Conservation (phyloP, 1,284 basidiomycete species). For the Leucoagaricus sp. region DNA sequence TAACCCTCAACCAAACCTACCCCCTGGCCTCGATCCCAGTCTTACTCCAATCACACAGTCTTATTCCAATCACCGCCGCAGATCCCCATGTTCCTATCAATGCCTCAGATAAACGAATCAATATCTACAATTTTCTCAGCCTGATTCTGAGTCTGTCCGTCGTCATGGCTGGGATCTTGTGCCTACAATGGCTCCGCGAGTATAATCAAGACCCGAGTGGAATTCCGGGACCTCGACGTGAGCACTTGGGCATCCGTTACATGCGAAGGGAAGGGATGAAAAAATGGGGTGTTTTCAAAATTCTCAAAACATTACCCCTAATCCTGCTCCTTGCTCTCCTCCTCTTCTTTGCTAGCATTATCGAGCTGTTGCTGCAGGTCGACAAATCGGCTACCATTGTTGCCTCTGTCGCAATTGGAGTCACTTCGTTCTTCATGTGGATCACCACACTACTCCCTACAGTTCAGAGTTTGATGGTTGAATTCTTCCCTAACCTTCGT, state of each 20-base stretch:
- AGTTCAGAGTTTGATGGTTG: constrained; percentile 19
- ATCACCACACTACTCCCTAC: constrained; percentile 21
- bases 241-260: constrained; percentile 21
- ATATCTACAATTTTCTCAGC: constrained; percentile 26
- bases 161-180: constrained; percentile 23
- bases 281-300: constrained; percentile 23
- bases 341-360: constrained; percentile 25
- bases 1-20: no score
- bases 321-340: constrained; percentile 23
- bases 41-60: no score
- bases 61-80: no score
- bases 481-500: constrained; percentile 9
- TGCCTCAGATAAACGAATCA: constrained; percentile 18
- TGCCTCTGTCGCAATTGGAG: constrained; percentile 16
- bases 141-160: constrained; percentile 25
- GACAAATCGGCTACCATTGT: constrained; percentile 18
- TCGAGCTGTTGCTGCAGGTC: constrained; percentile 21
- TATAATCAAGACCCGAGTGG: constrained; percentile 18
- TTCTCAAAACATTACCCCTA: constrained; percentile 22
- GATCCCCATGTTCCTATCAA: neutral
- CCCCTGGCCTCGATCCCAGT: no score
- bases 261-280: constrained; percentile 23
- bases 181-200: constrained; percentile 26
- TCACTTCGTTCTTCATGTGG: constrained; percentile 20
- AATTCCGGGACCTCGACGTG: constrained; percentile 13